Conservation (phyloP, 208 protist genomes). For the Leishmania arabica region DNA sequence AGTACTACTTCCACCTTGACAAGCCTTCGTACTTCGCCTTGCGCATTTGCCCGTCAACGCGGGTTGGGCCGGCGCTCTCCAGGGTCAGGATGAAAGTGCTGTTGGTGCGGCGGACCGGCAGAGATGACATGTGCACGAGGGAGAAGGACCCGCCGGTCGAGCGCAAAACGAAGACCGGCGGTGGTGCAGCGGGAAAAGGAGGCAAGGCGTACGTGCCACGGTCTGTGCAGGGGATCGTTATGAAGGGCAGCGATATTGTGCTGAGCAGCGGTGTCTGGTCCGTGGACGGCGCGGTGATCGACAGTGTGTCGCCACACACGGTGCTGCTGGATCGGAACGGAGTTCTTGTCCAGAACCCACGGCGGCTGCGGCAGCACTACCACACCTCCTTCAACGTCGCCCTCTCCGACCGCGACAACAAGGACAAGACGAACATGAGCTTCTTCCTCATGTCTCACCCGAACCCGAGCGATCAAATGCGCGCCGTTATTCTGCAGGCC, state of each 20-base stretch:
- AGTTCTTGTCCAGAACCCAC: conserved; percentile 29
- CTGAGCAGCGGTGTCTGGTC: conserved; percentile 46
- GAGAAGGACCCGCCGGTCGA: background rate
- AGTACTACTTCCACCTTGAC: conserved; percentile 56
- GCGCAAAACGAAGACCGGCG: background rate
- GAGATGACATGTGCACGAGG: background rate
- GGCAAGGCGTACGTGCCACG: background rate
- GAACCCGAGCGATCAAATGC: conserved; percentile 14
- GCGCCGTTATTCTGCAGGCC: conserved; percentile 17
- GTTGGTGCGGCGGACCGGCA: conserved; percentile 5
- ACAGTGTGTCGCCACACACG: conserved; percentile 55
- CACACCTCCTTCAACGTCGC: conserved; percentile 31
- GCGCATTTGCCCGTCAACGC: conserved; percentile 5
- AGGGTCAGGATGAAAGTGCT: conserved; percentile 15
- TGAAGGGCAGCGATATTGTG: conserved; percentile 37
- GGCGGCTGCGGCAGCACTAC: conserved; percentile 19
- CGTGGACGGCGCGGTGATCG: conserved; percentile 51
- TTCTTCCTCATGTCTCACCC: conserved; percentile 10
- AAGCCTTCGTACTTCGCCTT: conserved; percentile 43
- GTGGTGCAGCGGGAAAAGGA: background rate
- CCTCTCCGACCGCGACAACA: conserved; percentile 19
- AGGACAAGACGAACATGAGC: conserved; percentile 8
- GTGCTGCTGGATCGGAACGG: conserved; percentile 41
- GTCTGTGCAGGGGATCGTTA: conserved; percentile 17
- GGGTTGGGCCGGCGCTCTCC: too few species aligned